phyloP scores from a whole-genome alignment of 2,329 filamentous ascomycete species.

The Emergomyces pasteurianus region DNA sequence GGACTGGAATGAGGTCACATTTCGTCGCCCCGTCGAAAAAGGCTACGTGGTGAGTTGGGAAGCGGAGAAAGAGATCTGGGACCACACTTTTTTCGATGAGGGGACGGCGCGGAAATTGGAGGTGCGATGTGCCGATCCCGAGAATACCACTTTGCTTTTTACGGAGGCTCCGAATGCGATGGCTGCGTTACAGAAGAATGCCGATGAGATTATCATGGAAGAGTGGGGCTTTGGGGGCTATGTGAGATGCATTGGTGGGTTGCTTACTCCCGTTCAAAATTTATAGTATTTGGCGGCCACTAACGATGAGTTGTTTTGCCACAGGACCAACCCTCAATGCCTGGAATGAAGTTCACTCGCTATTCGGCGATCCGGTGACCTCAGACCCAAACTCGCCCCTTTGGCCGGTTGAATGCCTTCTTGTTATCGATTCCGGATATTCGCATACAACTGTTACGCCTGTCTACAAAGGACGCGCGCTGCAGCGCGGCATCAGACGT shows the following conservation, averaged over 20 bases:
- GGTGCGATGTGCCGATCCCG: slow-evolving; percentile 45
- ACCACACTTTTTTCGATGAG: slow-evolving; percentile 67
- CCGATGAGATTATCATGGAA: slow-evolving; percentile 94
- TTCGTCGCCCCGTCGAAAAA: slow-evolving; percentile 82
- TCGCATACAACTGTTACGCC: slow-evolving; percentile 88
- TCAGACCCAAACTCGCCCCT: slow-evolving; percentile 31
- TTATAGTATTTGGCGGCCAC: not conserved
- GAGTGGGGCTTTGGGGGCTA: slow-evolving; percentile 90
- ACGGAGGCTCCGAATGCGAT: slow-evolving; percentile 78
- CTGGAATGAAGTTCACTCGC: slow-evolving; percentile 62
- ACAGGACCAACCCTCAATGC: slow-evolving; percentile 64
- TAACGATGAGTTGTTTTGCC: not conserved
- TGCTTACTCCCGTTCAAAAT: slow-evolving; percentile 4
- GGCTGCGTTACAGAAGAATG: slow-evolving; percentile 70
- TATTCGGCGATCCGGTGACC: slow-evolving; percentile 49
- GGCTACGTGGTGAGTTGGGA: slow-evolving; percentile 97
- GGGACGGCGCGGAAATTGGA: slow-evolving; percentile 46
- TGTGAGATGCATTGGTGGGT: slow-evolving; percentile 59
- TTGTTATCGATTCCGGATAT: slow-evolving; percentile 84
- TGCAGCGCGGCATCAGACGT: slow-evolving; percentile 70
- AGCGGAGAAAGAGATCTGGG: slow-evolving; percentile 89
- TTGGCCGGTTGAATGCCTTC: slow-evolving; percentile 61
- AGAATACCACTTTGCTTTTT: slow-evolving; percentile 71
- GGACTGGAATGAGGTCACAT: slow-evolving; percentile 81
- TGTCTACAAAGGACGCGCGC: slow-evolving; percentile 63